Conservation (phyloP, 164 flowering plant genomes). For the Houttuynia cordata region DNA sequence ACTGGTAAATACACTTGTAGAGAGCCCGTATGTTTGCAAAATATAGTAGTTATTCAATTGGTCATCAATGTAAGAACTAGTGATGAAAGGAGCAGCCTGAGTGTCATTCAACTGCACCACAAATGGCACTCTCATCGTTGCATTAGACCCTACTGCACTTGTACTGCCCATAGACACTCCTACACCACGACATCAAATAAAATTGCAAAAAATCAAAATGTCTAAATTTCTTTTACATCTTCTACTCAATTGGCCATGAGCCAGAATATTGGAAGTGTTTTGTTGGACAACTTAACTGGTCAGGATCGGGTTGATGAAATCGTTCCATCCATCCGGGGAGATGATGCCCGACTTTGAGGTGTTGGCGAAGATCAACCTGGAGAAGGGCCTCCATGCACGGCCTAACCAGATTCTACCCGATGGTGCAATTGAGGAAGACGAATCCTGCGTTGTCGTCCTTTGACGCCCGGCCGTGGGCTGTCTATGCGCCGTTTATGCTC, state of each 20-base stretch:
- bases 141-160: conserved; percentile 60
- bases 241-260: too few relatives aligned
- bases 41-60: conserved; percentile 37
- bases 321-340: conserved; percentile 92
- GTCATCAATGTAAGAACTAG: conserved; percentile 55
- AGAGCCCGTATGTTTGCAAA: not conserved
- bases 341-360: conserved; percentile 72
- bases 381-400: conserved; percentile 90
- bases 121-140: conserved; percentile 45
- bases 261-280: too few relatives aligned
- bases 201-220: too few relatives aligned
- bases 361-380: conserved; percentile 60
- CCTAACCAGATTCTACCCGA: conserved; percentile 88
- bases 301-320: conserved; percentile 70
- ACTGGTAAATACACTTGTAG: too few relatives aligned
- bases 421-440: conserved; percentile 49
- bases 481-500: conserved; percentile 55
- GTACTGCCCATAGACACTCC: conserved; percentile 85
- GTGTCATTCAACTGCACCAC: conserved; percentile 54
- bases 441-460: conserved; percentile 75
- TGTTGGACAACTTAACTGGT: conserved; percentile 35
- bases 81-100: conserved; percentile 59
- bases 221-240: too few relatives aligned
- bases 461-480: conserved; percentile 70
- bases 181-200: too few relatives aligned